Evolutionary conservation across 768 basidiomycete species (phyloP).

Genomic region (Tulasnella sp.): DNA sequence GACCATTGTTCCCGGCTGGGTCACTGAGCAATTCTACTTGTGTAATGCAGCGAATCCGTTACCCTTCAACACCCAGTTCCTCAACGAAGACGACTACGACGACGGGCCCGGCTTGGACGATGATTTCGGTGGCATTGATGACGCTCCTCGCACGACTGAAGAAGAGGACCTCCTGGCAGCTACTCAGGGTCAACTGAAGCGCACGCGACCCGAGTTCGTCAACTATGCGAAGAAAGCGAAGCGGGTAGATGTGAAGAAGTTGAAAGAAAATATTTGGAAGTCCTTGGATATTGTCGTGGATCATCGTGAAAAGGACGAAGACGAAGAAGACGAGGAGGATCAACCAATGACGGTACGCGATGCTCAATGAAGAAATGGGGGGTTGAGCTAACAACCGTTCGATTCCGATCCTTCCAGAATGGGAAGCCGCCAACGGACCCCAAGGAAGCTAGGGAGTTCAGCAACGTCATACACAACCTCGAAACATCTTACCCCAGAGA

Average conservation of each 20-base stretch:
- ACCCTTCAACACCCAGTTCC: conserved; percentile 96
- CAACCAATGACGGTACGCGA: conserved; percentile 36
- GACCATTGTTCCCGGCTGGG: conserved; percentile 15
- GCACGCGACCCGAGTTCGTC: conserved; percentile 83
- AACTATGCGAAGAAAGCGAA: conserved; percentile 96
- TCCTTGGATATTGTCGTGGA: conserved; percentile 75
- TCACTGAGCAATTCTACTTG: conserved; percentile 38
- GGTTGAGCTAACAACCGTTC: not conserved
- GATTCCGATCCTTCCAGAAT: not conserved
- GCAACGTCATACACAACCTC: conserved; percentile 79
- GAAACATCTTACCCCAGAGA: conserved; percentile 83
- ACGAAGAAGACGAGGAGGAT: conserved; percentile 50
- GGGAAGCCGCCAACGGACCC: conserved; percentile 60
- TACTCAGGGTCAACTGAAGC: conserved; percentile 73
- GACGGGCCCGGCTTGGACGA: conserved; percentile 63
- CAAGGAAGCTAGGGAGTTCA: conserved; percentile 68
- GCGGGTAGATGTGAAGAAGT: conserved; percentile 91
- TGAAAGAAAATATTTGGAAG: conserved; percentile 99
- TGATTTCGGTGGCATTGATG: conserved; percentile 51
- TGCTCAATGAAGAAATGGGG: not conserved
- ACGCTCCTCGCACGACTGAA: conserved; percentile 52
- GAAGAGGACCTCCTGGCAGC: conserved; percentile 89
- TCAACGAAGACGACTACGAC: conserved; percentile 75
- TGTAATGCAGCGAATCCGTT: conserved; percentile 56
- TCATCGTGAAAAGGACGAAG: conserved; percentile 46